These are phyloP conservation scores for Pilobolus umbonatus DNA, from an alignment of 192 early-diverging fungal species.

Conservation along the genomic window DNA sequence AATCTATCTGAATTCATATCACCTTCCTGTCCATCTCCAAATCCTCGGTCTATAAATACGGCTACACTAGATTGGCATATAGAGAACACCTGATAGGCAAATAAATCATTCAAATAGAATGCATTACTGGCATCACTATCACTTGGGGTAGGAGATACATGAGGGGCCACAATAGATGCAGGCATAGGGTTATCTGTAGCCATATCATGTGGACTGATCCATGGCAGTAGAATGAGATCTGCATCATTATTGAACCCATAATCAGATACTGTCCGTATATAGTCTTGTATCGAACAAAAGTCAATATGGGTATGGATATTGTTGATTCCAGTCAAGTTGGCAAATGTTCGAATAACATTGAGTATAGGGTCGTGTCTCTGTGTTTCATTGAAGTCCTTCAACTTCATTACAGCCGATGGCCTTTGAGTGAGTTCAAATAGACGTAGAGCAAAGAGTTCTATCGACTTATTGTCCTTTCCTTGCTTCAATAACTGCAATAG, in stretches of 20 bases:
- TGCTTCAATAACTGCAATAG: slow-evolving; percentile 57
- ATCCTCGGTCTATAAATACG: slow-evolving; percentile 68
- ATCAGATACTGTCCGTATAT: slow-evolving; percentile 60
- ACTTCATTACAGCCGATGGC: slow-evolving; percentile 74
- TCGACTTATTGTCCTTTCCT: slow-evolving; percentile 17
- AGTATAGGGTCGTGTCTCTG: slow-evolving; percentile 68
- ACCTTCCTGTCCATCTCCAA: slow-evolving; percentile 46
- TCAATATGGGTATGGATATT: slow-evolving; percentile 54
- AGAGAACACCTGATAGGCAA: slow-evolving; percentile 14
- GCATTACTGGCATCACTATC: too few species aligned
- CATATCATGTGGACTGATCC: slow-evolving; percentile 35
- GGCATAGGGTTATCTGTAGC: slow-evolving; percentile 4
- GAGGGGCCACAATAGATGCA: neutral
- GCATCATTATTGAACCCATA: slow-evolving; percentile 48
- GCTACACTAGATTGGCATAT: slow-evolving; percentile 42
- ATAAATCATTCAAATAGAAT: slow-evolving; percentile 9
- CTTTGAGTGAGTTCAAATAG: slow-evolving; percentile 76
- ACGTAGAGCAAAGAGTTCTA: slow-evolving; percentile 60
- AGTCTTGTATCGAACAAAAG: slow-evolving; percentile 59
- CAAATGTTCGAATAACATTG: slow-evolving; percentile 80
- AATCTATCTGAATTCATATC: slow-evolving; percentile 40
- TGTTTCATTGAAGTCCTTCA: slow-evolving; percentile 59
- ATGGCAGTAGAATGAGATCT: slow-evolving; percentile 71
- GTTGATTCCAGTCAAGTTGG: slow-evolving; percentile 61
- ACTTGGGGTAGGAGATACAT: too few species aligned